Percentiles rank a stretch among this genome's conserved stretches.
These are phyloP conservation scores for Trichoderma aggressivum DNA, from an alignment of 2,329 filamentous ascomycete genomes.

Conservation along the genomic window DNA sequence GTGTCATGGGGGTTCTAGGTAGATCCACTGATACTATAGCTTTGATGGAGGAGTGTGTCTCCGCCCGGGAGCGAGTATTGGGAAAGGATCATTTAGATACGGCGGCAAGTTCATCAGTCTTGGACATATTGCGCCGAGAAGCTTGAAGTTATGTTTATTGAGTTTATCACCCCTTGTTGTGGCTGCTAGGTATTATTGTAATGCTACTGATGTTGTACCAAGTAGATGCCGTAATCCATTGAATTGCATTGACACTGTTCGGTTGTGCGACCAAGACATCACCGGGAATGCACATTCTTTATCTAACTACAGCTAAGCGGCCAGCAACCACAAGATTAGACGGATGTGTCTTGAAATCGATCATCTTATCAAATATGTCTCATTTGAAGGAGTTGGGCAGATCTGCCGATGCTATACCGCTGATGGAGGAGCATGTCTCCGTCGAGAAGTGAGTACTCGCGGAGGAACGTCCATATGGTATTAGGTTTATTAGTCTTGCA, in stretches of 20 bases:
- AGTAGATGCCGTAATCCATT: too few species aligned
- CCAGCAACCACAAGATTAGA: too few species aligned
- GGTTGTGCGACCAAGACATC: too few species aligned
- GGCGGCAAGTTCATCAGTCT: not conserved
- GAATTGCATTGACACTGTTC: too few species aligned
- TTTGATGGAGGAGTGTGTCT: not conserved
- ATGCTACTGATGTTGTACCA: too few species aligned
- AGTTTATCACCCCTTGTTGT: not conserved
- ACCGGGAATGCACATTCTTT: too few species aligned
- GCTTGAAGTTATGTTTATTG: not conserved
- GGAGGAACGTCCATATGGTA: not conserved
- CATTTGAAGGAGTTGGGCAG: not conserved
- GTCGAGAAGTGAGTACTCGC: rapidly evolving
- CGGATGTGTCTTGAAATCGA: too few species aligned
- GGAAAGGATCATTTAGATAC: not conserved
- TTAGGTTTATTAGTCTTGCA: not conserved
- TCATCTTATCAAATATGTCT: too few species aligned
- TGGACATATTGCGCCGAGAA: not conserved
- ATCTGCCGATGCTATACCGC: not conserved
- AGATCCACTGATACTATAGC: not conserved
- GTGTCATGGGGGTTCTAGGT: not conserved
- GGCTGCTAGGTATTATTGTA: too few species aligned
- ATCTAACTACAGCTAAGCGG: too few species aligned
- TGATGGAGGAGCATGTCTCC: not conserved
- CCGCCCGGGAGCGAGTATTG: not conserved